Evolutionary conservation across 257 asterid genomes (phyloP), one percentile per base, ranked within the genome.

Genomic region (Salvia splendens): DNA sequence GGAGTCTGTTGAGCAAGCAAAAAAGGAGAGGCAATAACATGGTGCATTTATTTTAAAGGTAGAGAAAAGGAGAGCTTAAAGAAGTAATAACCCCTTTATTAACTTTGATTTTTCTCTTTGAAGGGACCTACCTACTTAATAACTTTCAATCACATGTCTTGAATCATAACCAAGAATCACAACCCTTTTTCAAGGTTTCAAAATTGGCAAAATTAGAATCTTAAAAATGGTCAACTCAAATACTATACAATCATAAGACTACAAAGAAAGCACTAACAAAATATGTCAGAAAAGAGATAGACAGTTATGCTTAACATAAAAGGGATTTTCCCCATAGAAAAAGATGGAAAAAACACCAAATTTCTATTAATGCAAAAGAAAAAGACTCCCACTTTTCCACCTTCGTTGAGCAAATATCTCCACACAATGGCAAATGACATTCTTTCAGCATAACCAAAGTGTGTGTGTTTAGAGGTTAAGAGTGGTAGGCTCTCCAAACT

Each of bases 401-500:
- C 73, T 45, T 45, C 65, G 49, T 68, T 35, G 12, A 57, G 24
- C 8, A 12, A 10, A 8, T 35, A 11, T 65, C 61, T 50, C 50
- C 33, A 51, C 12, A 41, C 24, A 15, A 6, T 14, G 57, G 49
- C 24, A 30, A 33, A 47, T 30, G 35, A 45, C 32, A 57, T 10
- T 17, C 17, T 61, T 57, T 9, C 50, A 64, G 52, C 41, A 20
- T 20, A 17, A 40, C 46, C 50, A 58, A 36, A n/a, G 16, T 46
- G 43, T 7, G 20, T 12, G 60, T 12, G 30, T 36, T 47, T 16
- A 12, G 53, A 48, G 53, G 47, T 45, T 17, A 45, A 63, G 51
- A 53, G 9, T 42, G 48, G 61, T 58, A 69, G 70, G 42, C 70
- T 76, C 40, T 58, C 57, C 61, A 32, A 61, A 55, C 45, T 55